These are phyloP conservation scores for Fusarium continuum DNA, from an alignment of 2,329 filamentous ascomycete species.

Conservation along the genomic window DNA sequence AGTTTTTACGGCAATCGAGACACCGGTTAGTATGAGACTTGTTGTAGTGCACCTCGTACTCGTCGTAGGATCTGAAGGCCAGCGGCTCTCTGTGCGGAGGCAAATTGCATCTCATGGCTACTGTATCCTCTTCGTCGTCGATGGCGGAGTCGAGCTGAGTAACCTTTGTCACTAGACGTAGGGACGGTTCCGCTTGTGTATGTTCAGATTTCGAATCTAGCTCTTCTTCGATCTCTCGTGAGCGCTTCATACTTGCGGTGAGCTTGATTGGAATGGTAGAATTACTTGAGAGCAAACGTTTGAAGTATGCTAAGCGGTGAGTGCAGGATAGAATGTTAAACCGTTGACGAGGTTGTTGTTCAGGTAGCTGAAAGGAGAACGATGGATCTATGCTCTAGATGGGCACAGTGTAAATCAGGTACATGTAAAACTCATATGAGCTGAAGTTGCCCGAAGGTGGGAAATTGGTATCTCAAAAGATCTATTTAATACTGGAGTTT, in stretches of 20 bases:
- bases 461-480: neutral
- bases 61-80: conserved; percentile 76
- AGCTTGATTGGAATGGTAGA: conserved; percentile 43
- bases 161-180: conserved; percentile 61
- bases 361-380: neutral
- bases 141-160: conserved; percentile 64
- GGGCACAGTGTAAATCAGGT: neutral
- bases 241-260: conserved; percentile 66
- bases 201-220: conserved; percentile 45
- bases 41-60: conserved; percentile 88
- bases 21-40: conserved; percentile 86
- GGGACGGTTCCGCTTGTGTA: conserved; percentile 28
- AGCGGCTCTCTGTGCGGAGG: conserved; percentile 79
- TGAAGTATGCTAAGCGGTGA: conserved; percentile 34
- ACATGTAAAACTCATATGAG: neutral
- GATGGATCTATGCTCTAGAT: neutral
- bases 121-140: conserved; percentile 48
- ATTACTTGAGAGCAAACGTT: conserved; percentile 39
- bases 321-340: conserved; percentile 20
- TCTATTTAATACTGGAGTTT: conserved; percentile 10
- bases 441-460: neutral
- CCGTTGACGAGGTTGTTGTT: neutral
- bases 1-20: conserved; percentile 83
- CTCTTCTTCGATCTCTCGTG: conserved; percentile 66
- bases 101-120: conserved; percentile 79